Evolutionary conservation across 2,329 filamentous ascomycete species (phyloP).

Genomic region (Teratosphaeria zuluensis): DNA sequence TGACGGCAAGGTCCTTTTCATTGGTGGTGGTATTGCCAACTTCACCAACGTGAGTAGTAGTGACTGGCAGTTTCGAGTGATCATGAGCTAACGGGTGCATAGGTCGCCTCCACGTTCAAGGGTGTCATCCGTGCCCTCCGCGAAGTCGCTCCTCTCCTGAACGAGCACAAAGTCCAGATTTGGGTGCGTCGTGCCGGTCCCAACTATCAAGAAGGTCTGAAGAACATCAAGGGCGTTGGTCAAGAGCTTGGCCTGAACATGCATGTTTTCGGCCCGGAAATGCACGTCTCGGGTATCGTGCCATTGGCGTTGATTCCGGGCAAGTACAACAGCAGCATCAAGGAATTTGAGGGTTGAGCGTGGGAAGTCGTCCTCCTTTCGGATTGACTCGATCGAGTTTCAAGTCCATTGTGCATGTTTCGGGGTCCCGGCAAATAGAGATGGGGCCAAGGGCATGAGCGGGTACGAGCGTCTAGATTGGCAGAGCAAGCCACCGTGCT

Average conservation of each 20-base stretch:
- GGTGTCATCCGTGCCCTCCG: constrained; percentile 94
- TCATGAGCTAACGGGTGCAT: constrained; percentile 1
- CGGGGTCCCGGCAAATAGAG: background rate
- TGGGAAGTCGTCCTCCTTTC: background rate
- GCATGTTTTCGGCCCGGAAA: constrained; percentile 75
- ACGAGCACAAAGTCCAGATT: constrained; percentile 96
- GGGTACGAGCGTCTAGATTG: background rate
- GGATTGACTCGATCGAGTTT: background rate
- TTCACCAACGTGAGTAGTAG: constrained; percentile 75
- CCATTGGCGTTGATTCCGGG: constrained; percentile 66
- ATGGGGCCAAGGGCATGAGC: background rate
- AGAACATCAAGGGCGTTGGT: constrained; percentile 98
- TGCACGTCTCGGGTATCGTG: constrained; percentile 91
- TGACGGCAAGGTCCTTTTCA: constrained; percentile 98
- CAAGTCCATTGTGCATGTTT: background rate
- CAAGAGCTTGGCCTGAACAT: constrained; percentile 92
- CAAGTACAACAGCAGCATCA: constrained; percentile 49
- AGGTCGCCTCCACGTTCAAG: constrained; percentile 94
- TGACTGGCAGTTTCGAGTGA: background rate
- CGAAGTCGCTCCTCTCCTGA: constrained; percentile 74
- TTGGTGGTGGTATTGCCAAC: constrained; percentile 99
- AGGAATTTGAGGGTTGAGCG: constrained; percentile 49
- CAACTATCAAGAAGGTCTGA: constrained; percentile 99
- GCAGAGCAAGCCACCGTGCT: background rate
- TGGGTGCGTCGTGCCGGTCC: constrained; percentile 87